Base-by-base conservation (phyloP, 352 stramenopile species). In the Phytopythium montanum region DNA sequence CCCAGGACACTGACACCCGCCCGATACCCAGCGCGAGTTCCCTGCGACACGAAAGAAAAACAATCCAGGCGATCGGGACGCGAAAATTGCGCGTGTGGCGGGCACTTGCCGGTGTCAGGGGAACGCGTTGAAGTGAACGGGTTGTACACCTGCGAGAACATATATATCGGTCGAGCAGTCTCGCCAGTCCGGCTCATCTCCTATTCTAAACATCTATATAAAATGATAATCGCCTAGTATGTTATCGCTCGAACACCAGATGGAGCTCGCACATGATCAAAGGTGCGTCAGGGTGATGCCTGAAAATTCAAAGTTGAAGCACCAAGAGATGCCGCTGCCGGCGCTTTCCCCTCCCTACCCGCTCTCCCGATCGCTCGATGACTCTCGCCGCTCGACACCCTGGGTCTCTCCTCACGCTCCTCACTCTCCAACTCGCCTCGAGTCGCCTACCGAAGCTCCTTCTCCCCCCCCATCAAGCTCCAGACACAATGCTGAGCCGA, bases 401-500 rank as follows among this genome's bases (percentile, higher is more conserved):
- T 3, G 0, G 19, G 39, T 21, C 14, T 42, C 36, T 42, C 36
- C 36, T 13, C 36, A n/a, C 14, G 26, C 28, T 19, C 3, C 52
- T 58, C 52, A 58, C 36, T 58, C 13, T n/a, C 52, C 13, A 28
- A 58, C 21, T 48, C 36, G 36, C 52, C 52, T 38, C 36, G 12
- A 58, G 19, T 8, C 52, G n/a, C 52, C 33, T 16, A 38, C 33
- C 18, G 34, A 48, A 29, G 21, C 23, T 10, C 25, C 52, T 9
- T n/a, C n/a, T n/a, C n/a, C 21, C 34, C 18, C 7, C 21, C 21
- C 9, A 1, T 14, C 23, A 39, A 33, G 8, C 33, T 13, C 33
- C 33, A 6, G 33, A 16, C 4, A 45, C 3, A 4, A 58, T 58
- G 52, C 21, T 58, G 36, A 38, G 34, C 5, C 33, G 36, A 1